Base-by-base conservation (phyloP, 2,329 filamentous ascomycete species). In the Fusarium sp. region DNA sequence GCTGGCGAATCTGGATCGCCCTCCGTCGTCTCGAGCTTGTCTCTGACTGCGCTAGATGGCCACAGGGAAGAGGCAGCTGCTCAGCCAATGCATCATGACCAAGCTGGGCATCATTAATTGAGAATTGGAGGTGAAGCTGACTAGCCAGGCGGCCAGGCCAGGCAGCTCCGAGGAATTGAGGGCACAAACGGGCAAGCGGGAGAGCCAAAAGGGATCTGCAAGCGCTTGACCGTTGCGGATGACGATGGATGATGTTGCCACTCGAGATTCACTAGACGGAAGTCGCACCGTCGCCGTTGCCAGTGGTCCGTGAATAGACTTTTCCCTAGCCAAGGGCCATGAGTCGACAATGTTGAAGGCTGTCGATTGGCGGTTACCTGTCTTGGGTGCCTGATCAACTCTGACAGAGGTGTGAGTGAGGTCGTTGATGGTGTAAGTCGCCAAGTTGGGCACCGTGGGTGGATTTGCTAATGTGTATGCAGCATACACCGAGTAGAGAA, bases 181-280 rank as follows among this genome's bases (percentile, higher is more conserved):
- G 29, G 31, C 16, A 59, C 16, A 40, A 57, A 37, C 42, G 24
- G 27, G 61, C 27, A 47, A 35, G 45, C 59, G 37, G 34, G n/a
- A 35, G 57, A 18, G 59, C 37, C 29, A 13, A 42, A 37, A 64
- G 47, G 37, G 47, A 56, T 62, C 34, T 62, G 62, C 45, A 58
- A 64, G 42, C 24, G 37, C 61, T 65, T 50, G 69, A 63, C 50
- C 22, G 45, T 64, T 69, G n/a, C 62, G 47, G 40, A 73, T 75
- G 73, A 73, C 67, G 73, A 75, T 73, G 47, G 62, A 71, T 71
- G 73, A 75, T 73, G 64, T 29, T 60, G 56, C 35, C 47, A 22
- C 13, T 66, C 45, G 31, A 37, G 27, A 27, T 62, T 35, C 31
- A 37, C 45, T 20, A 24, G 45, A n/a, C 24, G 42, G 16, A 62